Evolutionary conservation across 2,329 filamentous ascomycete genomes (phyloP).

Genomic region (Dryadomyces quercivorus): DNA sequence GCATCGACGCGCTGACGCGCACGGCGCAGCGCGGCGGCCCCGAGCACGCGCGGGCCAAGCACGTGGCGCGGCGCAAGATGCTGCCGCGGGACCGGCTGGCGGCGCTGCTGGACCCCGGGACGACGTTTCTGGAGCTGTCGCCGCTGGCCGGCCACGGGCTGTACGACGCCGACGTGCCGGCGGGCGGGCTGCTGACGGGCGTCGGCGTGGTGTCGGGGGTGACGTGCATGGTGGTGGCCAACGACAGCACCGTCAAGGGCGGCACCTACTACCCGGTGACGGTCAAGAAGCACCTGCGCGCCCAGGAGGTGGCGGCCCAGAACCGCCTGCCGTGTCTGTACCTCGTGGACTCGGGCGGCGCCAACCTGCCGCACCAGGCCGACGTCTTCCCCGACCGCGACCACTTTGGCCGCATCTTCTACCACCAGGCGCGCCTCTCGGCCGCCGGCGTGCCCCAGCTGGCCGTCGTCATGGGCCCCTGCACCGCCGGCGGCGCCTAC

Average conservation of each 20-base stretch:
- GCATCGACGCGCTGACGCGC: conserved; percentile 57
- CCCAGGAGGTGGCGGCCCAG: conserved; percentile 81
- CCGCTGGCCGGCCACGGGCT: conserved; percentile 70
- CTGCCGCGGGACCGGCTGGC: conserved; percentile 80
- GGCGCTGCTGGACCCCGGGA: conserved; percentile 77
- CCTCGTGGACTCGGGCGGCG: conserved; percentile 88
- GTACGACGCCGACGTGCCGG: conserved; percentile 58
- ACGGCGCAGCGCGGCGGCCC: conserved; percentile 66
- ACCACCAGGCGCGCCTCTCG: conserved; percentile 93
- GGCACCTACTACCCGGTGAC: conserved; percentile 96
- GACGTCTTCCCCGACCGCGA: conserved; percentile 93
- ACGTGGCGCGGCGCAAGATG: conserved; percentile 84
- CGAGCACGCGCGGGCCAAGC: conserved; percentile 75
- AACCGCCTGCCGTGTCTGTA: conserved; percentile 85
- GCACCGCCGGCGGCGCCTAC: conserved; percentile 90
- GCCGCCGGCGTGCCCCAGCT: conserved; percentile 82
- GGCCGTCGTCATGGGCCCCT: conserved; percentile 92
- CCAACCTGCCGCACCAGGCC: conserved; percentile 87
- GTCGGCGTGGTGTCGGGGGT: conserved; percentile 85
- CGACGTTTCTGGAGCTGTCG: conserved; percentile 85
- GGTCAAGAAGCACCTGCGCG: conserved; percentile 91
- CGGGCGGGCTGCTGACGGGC: conserved; percentile 85
- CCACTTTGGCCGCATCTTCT: conserved; percentile 96
- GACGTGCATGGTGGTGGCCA: conserved; percentile 84
- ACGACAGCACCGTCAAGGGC: conserved; percentile 94